These are phyloP conservation scores for Mucor ambiguus DNA, from an alignment of 371 early-diverging fungal species.

Conservation along the genomic window DNA sequence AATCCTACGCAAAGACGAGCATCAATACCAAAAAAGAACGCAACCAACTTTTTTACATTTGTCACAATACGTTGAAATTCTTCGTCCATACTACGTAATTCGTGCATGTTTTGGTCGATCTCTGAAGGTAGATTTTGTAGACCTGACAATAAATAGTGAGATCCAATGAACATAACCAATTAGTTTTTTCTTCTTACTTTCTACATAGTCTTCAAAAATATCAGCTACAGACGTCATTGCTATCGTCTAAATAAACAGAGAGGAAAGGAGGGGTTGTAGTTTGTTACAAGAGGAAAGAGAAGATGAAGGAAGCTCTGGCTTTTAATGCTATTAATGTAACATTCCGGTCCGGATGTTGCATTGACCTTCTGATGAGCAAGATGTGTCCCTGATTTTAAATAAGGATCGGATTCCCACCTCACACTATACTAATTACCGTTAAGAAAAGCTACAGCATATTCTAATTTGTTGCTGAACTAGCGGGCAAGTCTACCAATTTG, in stretches of 20 bases:
- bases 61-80: slow-evolving; percentile 42
- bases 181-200: slow-evolving; percentile 32
- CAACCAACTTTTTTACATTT: neutral
- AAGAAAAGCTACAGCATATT: no score
- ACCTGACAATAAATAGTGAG: slow-evolving; percentile 26
- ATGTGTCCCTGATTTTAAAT: no score
- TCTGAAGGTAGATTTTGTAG: slow-evolving; percentile 53
- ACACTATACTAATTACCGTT: no score
- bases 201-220: slow-evolving; percentile 56
- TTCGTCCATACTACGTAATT: slow-evolving; percentile 56
- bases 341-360: slow-evolving; percentile 1
- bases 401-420: no score
- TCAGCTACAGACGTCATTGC: slow-evolving; percentile 52
- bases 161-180: neutral
- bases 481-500: no score
- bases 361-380: neutral
- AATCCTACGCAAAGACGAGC: slow-evolving; percentile 10
- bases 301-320: neutral
- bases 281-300: slow-evolving; percentile 2
- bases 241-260: neutral
- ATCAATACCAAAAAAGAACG: neutral
- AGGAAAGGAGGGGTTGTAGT: neutral
- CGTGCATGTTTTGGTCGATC: slow-evolving; percentile 58
- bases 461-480: no score
- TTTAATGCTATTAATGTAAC: neutral